Percentiles rank a stretch among this genome's conserved stretches.
Conservation (phyloP, 2,329 filamentous ascomycete genomes). For the Fusarium caatingaense region DNA sequence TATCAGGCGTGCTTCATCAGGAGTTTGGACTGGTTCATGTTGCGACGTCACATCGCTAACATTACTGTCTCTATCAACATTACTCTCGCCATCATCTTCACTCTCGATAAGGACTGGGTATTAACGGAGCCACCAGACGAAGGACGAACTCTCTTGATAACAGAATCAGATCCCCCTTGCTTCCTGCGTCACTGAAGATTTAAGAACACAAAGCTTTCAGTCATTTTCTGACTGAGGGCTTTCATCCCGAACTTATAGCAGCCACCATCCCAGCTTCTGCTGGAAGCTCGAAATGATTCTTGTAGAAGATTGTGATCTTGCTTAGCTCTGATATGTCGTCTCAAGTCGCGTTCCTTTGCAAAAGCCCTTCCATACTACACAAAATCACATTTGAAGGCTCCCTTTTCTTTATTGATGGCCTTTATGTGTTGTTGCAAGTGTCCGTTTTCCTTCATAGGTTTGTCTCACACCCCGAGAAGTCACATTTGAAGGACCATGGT, state of each 20-base stretch:
- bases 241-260: background rate
- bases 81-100: background rate
- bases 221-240: background rate
- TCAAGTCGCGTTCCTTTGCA: background rate
- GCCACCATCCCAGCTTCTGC: background rate
- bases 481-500: background rate
- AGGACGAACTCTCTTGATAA: background rate
- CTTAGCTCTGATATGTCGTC: background rate
- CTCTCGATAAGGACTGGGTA: background rate
- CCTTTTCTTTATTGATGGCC: accelerated
- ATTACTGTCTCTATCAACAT: background rate
- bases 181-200: background rate
- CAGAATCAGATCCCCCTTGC: background rate
- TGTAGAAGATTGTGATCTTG: background rate
- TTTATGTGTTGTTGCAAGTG: background rate
- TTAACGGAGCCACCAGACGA: background rate
- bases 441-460: background rate
- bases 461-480: background rate
- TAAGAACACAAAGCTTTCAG: background rate
- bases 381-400: background rate
- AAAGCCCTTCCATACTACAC: background rate
- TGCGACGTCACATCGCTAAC: background rate
- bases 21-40: background rate
- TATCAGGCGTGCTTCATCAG: background rate
- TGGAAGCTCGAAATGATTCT: background rate